Percentiles rank a stretch among this genome's conserved stretches.
These are phyloP conservation scores for Fusarium sp. DNA, from an alignment of 2,329 filamentous ascomycete species.

Conservation along the genomic window DNA sequence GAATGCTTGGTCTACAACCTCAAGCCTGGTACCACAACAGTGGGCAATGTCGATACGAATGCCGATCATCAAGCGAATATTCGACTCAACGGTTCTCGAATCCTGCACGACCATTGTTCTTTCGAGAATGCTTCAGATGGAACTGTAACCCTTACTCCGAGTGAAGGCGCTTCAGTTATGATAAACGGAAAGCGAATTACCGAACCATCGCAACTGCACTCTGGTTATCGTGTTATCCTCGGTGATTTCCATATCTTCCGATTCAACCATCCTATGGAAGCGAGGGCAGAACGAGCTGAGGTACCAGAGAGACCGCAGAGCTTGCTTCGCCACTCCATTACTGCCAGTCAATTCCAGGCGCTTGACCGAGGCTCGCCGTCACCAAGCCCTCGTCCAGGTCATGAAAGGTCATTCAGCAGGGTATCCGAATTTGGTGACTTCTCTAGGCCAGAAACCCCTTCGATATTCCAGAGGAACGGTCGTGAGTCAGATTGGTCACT, in stretches of 20 bases:
- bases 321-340: slow-evolving; percentile 84
- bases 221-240: slow-evolving; percentile 93
- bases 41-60: slow-evolving; percentile 92
- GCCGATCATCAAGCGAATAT: slow-evolving; percentile 83
- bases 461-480: slow-evolving; percentile 71
- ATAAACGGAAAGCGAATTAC: slow-evolving; percentile 93
- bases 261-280: slow-evolving; percentile 98
- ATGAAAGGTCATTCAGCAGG: slow-evolving; percentile 85
- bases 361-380: slow-evolving; percentile 69
- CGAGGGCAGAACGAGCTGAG: slow-evolving; percentile 89
- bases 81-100: slow-evolving; percentile 91
- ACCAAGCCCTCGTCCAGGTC: slow-evolving; percentile 72
- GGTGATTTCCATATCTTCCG: slow-evolving; percentile 99
- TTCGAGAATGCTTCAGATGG: slow-evolving; percentile 92
- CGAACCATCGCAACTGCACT: slow-evolving; percentile 86
- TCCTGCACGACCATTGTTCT: slow-evolving; percentile 89
- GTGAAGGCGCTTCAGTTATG: slow-evolving; percentile 96
- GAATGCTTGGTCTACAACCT: slow-evolving; percentile 98
- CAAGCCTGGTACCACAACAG: slow-evolving; percentile 92
- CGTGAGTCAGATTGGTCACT: slow-evolving; percentile 95
- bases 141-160: slow-evolving; percentile 89
- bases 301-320: slow-evolving; percentile 70
- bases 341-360: slow-evolving; percentile 68
- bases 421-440: slow-evolving; percentile 79
- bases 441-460: slow-evolving; percentile 83